Base-by-base conservation (phyloP, 345 rosid species). In the Eutrema heterophyllum region DNA sequence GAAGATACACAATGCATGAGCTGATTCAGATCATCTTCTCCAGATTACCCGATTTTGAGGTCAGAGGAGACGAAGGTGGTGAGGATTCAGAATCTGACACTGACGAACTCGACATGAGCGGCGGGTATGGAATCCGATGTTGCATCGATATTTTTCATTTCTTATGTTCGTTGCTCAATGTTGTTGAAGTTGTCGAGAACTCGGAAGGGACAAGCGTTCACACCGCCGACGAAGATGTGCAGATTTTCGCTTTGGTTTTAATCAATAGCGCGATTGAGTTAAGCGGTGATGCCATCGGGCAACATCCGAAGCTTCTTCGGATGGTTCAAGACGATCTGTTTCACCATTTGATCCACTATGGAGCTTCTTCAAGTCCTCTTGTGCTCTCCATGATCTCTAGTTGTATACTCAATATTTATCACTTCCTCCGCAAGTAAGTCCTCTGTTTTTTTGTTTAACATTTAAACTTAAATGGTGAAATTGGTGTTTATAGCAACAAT, bases 331-430 rank as follows among this genome's bases (percentile, higher is more conserved):
- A 92, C 55, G 93, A 92, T 56, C 29, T 95, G 12, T 92, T 95
- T 81, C 93, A 90, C 66, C 93, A 92, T 85, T 71, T 92, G 75
- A 85, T 95, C 14, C 95, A 91, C 76, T 92, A 91, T 7, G 97
- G 99, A 56, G 81, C 79, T 26, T 71, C 85, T 67, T 89, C 97
- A 9, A 85, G 83, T 59, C 91, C 96, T 1, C 92, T 94, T 12
- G 84, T 92, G 9, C 75, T 94, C 30, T 89, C 97, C 53, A 88
- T 88, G 95, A 94, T 94, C 69, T 88, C 88, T 81, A 91, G 98
- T 59, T 88, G 87, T 15, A 92, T 94, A 4, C 79, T 94, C 80
- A 94, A 90, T 60, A 80, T 85, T 41, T 95, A 95, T 73, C 92
- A 88, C 81, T 88, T 86, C 68, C 97, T 92, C 61, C 87, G 93